These are phyloP conservation scores for Diaporthe eres DNA, from an alignment of 2,329 filamentous ascomycete species.

Conservation along the genomic window DNA sequence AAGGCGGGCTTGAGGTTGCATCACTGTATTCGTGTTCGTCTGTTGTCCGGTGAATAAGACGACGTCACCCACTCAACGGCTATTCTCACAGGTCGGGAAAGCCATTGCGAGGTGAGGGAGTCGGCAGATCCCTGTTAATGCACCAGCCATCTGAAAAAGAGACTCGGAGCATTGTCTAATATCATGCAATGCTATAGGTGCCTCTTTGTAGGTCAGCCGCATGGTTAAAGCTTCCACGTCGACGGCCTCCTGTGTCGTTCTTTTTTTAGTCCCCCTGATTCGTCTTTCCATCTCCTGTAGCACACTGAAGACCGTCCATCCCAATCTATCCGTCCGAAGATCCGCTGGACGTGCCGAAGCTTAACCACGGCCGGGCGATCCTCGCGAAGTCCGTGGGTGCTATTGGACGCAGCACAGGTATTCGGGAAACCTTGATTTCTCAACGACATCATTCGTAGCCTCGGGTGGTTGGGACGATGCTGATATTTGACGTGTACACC, in stretches of 20 bases:
- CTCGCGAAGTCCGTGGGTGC: not conserved
- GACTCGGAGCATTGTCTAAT: not conserved
- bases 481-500: not conserved
- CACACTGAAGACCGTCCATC: not conserved
- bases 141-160: slow-evolving; percentile 6
- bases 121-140: slow-evolving; percentile 1
- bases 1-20: not conserved
- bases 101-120: slow-evolving; percentile 15
- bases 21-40: slow-evolving; percentile 25
- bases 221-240: slow-evolving; percentile 22
- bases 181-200: slow-evolving; percentile 28
- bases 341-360: not conserved
- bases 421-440: not conserved
- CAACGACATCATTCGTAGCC: not conserved
- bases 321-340: slow-evolving; percentile 5
- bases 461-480: slow-evolving; percentile 7
- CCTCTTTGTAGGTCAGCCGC: slow-evolving; percentile 3
- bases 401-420: not conserved
- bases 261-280: slow-evolving; percentile 22
- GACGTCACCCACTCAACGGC: slow-evolving; percentile 16
- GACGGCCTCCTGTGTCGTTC: slow-evolving; percentile 18
- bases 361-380: slow-evolving; percentile 3
- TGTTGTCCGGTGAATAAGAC: not conserved
- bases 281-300: not conserved
- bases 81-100: not conserved